Evolutionary conservation across 1,139 yeast genomes (phyloP), one percentile per base, ranked within the genome.

Genomic region (Debaryomyces coudertii): DNA sequence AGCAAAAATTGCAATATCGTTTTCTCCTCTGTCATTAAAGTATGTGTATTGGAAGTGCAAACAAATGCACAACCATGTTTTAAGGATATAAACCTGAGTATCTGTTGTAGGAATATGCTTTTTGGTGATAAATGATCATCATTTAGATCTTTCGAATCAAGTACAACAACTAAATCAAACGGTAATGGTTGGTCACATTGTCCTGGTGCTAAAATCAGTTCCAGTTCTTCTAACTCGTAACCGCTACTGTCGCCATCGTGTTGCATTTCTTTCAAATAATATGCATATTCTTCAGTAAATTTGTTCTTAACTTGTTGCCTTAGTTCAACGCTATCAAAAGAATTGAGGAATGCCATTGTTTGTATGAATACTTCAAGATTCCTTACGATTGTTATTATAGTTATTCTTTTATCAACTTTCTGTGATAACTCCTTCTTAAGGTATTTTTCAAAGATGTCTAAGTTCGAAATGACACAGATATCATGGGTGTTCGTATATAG

Each of bases 31-130:
- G 54, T 18, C n/a, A 55, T 47, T 14, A 46, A 11, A 5, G 11
- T n/a, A 4, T 18, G 27, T 7, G 33, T 28, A 14, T 40, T 50
- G 7, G 56, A 52, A 3, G 54, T 45, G 37, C 63, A 68, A 2
- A 62, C 48, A 14, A 75, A 56, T 2, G 69, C 56, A 1, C 67
- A 73, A 0, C 73, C 77, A 54, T 77, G 78, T 30, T 71, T 66
- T 42, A 81, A 57, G 9, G 80, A 69, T 0, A 82, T 49, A 7
- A 75, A 62, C 33, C 95, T 69, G 25, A 83, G 52, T 37, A 71
- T 56, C 53, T 85, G 87, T 56, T 86, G 90, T 2, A 73, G 56
- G 24, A 53, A 53, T 9, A 68, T 57, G 25, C 58, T 54, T 9
- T 50, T 49, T 4, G 61, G 54, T 0, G 64, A 47, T 16, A 68